A percentile compares a stretch with the other conserved stretches of the same genome.
Evolutionary conservation across 164 flowering plant species (phyloP).

Genomic region (Piper longum): DNA sequence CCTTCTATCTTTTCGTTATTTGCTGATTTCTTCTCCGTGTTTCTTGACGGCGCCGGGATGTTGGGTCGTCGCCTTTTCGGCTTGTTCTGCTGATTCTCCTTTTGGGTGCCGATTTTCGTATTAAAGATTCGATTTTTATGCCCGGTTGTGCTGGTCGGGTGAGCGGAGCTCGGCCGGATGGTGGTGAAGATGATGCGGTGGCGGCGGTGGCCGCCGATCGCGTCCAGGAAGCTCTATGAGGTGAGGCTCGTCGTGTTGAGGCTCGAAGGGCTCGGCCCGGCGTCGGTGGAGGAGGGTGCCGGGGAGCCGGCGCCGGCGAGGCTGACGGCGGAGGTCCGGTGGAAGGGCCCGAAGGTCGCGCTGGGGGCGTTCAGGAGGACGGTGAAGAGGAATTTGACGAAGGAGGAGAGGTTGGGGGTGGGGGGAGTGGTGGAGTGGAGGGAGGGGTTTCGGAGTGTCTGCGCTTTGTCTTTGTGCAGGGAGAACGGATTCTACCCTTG

Average conservation of each 20-base stretch:
- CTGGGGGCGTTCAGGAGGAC: constrained; percentile 51
- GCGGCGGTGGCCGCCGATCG: constrained; percentile 90
- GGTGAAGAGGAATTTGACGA: constrained; percentile 66
- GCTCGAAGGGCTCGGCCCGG: constrained; percentile 26
- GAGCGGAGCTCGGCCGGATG: constrained; percentile 23
- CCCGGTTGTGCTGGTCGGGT: not conserved
- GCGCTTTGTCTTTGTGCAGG: constrained; percentile 40
- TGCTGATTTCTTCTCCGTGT: not conserved
- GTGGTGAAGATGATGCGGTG: constrained; percentile 96
- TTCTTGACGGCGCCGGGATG: not conserved
- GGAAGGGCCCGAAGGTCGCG: constrained; percentile 69
- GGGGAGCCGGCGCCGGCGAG: constrained; percentile 7
- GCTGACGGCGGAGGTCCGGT: constrained; percentile 65
- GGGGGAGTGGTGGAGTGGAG: constrained; percentile 59
- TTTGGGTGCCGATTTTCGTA: not conserved
- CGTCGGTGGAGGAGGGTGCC: not conserved
- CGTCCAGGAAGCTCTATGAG: constrained; percentile 48
- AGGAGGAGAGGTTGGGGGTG: constrained; percentile 27
- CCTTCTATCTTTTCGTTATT: not conserved
- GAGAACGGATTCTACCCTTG: constrained; percentile 72
- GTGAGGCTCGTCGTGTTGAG: constrained; percentile 50
- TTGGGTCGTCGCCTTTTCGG: not conserved
- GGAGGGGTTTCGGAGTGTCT: constrained; percentile 70
- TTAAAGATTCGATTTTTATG: not conserved
- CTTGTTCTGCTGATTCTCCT: not conserved